Base-by-base conservation (phyloP, 306 rosid species). In the Vicia sativa region DNA sequence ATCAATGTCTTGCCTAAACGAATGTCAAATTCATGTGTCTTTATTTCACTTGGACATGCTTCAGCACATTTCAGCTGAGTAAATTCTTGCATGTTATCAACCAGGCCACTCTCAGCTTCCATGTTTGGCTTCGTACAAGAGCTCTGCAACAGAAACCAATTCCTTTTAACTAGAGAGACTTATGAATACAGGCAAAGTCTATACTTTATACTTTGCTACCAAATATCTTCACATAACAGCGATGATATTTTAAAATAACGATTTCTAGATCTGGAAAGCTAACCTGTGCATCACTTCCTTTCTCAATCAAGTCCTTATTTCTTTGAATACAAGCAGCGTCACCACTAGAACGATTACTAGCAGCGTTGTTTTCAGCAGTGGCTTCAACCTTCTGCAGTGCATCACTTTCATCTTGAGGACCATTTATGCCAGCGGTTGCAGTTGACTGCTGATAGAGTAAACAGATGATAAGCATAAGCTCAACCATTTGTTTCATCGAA, bases 241-340 rank as follows among this genome's bases (percentile, higher is more conserved):
- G 31, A 44, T 11, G 55, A 53, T 19, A 75, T 29, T 38, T 3
- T 43, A 39, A 75, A 45, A 46, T 9, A 41, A 31, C 31, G 39
- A 37, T n/a, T 55, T 52, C 12, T 31, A 38, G 54, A 48, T 68
- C 58, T 42, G 50, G 59, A 74, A 79, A 60, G 60, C 90, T 15
- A 63, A 92, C 98, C 98, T 95, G 99, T 9, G 91, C 85, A 79
- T 90, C 96, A 63, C 96, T 88, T 71, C 87, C 95, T 79, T 90
- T 93, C 74, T 90, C 97, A 61, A 79, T 76, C 49, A 83, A 68
- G 42, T 86, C 91, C 43, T 76, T 83, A 60, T 87, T 87, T 64
- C 84, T 78, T 66, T 81, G 87, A 56, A 66, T 61, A 70, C 82
- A 80, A 34, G 87, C 87, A 53, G 69, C 75, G 54, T 72, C 75